Conservation (phyloP, 768 basidiomycete genomes). For the Pholiota molesta region DNA sequence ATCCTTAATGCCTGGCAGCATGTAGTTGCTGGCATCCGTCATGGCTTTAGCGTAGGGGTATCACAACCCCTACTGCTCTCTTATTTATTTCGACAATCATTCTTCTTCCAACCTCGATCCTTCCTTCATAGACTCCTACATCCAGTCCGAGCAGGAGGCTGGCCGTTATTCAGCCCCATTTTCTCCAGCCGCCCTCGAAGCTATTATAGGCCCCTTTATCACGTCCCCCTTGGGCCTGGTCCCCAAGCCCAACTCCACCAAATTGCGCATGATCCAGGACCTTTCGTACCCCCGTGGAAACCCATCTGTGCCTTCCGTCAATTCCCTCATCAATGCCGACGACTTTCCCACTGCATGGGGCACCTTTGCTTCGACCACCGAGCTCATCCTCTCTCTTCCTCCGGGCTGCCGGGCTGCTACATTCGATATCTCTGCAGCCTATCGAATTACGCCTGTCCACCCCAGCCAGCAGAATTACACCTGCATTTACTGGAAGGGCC, state of each 20-base stretch:
- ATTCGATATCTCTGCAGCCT: slow-evolving; percentile 43
- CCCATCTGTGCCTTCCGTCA: slow-evolving; percentile 32
- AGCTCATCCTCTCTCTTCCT: slow-evolving; percentile 32
- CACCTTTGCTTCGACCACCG: slow-evolving; percentile 30
- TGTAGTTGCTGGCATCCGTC: slow-evolving; percentile 31
- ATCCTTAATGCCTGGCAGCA: slow-evolving; percentile 27
- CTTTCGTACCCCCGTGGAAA: slow-evolving; percentile 32
- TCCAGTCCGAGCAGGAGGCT: slow-evolving; percentile 30
- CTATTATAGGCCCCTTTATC: slow-evolving; percentile 41
- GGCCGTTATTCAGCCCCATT: slow-evolving; percentile 32
- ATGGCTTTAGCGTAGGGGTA: slow-evolving; percentile 41
- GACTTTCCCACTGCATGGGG: slow-evolving; percentile 41
- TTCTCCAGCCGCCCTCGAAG: slow-evolving; percentile 26
- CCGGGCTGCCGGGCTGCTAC: slow-evolving; percentile 36
- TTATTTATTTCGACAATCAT: slow-evolving; percentile 36
- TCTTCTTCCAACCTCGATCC: slow-evolving; percentile 29
- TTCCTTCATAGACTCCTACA: slow-evolving; percentile 34
- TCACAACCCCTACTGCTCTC: slow-evolving; percentile 15
- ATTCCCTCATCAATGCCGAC: slow-evolving; percentile 30
- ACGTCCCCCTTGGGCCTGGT: slow-evolving; percentile 43
- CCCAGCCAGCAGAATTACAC: slow-evolving; percentile 35
- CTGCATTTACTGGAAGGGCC: slow-evolving; percentile 34
- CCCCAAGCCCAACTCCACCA: slow-evolving; percentile 32
- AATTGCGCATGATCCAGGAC: slow-evolving; percentile 29
- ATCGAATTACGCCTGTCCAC: slow-evolving; percentile 35